Evolutionary conservation across 495 filamentous ascomycete genomes (phyloP).

Genomic region (Aspergillus funiculosus): DNA sequence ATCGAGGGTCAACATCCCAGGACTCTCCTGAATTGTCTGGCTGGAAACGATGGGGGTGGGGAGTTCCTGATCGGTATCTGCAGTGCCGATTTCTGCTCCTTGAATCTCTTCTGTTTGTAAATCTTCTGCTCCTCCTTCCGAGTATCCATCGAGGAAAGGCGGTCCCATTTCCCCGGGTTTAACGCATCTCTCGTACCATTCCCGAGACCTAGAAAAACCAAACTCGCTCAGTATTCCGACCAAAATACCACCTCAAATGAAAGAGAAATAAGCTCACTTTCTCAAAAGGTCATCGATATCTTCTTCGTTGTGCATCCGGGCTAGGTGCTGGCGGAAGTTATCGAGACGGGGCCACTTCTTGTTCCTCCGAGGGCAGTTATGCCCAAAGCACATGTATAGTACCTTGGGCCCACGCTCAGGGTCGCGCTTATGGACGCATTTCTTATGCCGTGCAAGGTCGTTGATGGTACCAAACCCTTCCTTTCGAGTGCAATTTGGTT

Average conservation of each 20-base stretch:
- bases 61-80: conserved; percentile 2
- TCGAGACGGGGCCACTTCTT: conserved; percentile 87
- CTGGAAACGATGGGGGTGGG: conserved; percentile 1
- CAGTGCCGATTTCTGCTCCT: background rate
- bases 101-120: background rate
- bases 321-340: conserved; percentile 85
- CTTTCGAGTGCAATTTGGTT: conserved; percentile 51
- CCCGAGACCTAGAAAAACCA: conserved; percentile 29
- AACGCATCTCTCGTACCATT: conserved; percentile 35
- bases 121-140: conserved; percentile 1
- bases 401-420: conserved; percentile 49
- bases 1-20: conserved; percentile 1
- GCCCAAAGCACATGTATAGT: conserved; percentile 62
- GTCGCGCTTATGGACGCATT: conserved; percentile 58
- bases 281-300: conserved; percentile 48
- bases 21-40: conserved; percentile 3
- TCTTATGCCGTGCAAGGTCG: conserved; percentile 69
- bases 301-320: conserved; percentile 63
- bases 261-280: conserved; percentile 38
- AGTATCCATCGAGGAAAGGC: conserved; percentile 7
- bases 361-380: conserved; percentile 55
- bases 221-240: conserved; percentile 11
- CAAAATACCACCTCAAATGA: background rate
- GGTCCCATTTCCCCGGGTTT: conserved; percentile 14
- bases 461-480: conserved; percentile 79